Conservation (phyloP, 2,329 filamentous ascomycete genomes). For the Hypoxylon sp. region DNA sequence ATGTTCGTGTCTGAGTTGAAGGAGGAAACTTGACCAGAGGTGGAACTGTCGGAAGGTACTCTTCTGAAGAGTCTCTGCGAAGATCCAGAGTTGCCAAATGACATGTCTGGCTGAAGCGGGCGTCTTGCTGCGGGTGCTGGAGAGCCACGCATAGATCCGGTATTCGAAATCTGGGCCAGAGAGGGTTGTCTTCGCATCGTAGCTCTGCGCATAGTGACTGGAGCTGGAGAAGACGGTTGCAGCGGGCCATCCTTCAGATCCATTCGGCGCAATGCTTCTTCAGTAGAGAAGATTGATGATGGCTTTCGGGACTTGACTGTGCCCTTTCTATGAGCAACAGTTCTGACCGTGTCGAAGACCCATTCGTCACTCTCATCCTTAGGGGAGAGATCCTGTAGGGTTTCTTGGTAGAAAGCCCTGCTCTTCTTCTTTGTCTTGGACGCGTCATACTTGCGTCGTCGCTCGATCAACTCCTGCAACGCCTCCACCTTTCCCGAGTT, state of each 20-base stretch:
- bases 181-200: conserved; percentile 62
- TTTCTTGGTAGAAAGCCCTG: conserved; percentile 92
- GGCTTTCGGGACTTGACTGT: conserved; percentile 62
- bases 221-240: conserved; percentile 60
- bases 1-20: conserved; percentile 51
- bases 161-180: conserved; percentile 47
- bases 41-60: conserved; percentile 74
- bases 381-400: conserved; percentile 74
- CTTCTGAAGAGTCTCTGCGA: conserved; percentile 91
- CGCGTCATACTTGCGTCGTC: conserved; percentile 83
- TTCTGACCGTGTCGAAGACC: conserved; percentile 95
- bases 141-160: conserved; percentile 51
- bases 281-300: conserved; percentile 64
- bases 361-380: conserved; percentile 81
- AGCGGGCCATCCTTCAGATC: conserved; percentile 68
- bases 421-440: conserved; percentile 73
- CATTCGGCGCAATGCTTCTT: conserved; percentile 67
- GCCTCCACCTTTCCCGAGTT: conserved; percentile 87
- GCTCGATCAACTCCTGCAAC: conserved; percentile 84
- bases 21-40: conserved; percentile 50
- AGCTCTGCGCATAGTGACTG: conserved; percentile 64
- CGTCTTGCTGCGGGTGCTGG: conserved; percentile 66
- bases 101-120: conserved; percentile 87
- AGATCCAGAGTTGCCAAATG: conserved; percentile 91
- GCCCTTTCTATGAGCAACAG: conserved; percentile 65